These are phyloP conservation scores for Populus nigra DNA, from an alignment of 345 rosid genomes.

Conservation along the genomic window DNA sequence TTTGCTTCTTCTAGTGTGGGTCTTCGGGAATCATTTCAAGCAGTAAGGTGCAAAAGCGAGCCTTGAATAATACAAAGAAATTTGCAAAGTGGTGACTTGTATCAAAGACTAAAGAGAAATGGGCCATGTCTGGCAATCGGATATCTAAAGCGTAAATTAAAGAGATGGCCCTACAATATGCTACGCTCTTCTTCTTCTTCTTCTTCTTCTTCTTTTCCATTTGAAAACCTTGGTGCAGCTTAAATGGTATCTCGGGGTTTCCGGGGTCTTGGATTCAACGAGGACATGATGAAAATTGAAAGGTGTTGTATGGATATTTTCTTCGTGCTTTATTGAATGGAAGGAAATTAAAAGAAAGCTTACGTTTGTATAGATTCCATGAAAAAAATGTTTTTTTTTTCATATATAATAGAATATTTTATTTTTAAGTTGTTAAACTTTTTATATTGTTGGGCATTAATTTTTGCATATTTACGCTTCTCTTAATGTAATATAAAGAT, in stretches of 20 bases:
- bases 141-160: slow-evolving; percentile 16
- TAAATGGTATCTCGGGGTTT: background rate
- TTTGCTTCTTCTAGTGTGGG: slow-evolving; percentile 25
- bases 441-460: too few species aligned
- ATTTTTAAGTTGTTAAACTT: too few species aligned
- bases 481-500: too few species aligned
- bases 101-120: slow-evolving; percentile 16
- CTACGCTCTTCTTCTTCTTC: background rate
- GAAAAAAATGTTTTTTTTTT: background rate
- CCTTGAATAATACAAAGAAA: slow-evolving; percentile 27
- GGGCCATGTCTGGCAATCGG: slow-evolving; percentile 12
- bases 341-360: background rate
- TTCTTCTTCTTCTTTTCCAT: background rate
- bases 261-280: background rate
- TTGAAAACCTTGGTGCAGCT: slow-evolving; percentile 10
- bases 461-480: too few species aligned
- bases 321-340: background rate
- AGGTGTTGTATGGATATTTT: background rate
- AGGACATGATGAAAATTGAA: background rate
- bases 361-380: background rate
- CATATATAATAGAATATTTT: background rate
- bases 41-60: slow-evolving; percentile 25
- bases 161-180: slow-evolving; percentile 19
- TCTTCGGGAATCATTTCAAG: slow-evolving; percentile 31
- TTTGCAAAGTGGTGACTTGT: slow-evolving; percentile 26